Conservation (phyloP, 768 basidiomycete species). For the Rhizopogon salebrosus region DNA sequence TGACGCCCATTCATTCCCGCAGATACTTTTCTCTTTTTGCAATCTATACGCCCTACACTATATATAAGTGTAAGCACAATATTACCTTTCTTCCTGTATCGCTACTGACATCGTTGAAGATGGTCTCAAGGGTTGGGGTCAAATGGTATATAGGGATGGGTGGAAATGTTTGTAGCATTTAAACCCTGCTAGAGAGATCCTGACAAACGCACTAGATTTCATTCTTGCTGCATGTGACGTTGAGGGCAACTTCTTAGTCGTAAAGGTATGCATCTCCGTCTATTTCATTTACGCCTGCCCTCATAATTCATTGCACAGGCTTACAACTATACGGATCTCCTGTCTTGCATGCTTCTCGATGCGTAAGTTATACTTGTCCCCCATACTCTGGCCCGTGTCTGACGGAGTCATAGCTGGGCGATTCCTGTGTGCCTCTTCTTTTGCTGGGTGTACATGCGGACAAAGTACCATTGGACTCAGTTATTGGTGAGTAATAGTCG, state of each 20-base stretch:
- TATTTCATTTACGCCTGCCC: neutral
- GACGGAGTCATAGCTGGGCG: slow-evolving; percentile 57
- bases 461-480: slow-evolving; percentile 81
- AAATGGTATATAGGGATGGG: slow-evolving; percentile 66
- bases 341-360: slow-evolving; percentile 91
- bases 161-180: slow-evolving; percentile 69
- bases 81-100: neutral
- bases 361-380: slow-evolving; percentile 43
- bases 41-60: slow-evolving; percentile 84
- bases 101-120: slow-evolving; percentile 36
- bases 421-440: slow-evolving; percentile 84
- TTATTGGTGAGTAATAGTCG: slow-evolving; percentile 47
- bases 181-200: neutral
- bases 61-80: slow-evolving; percentile 66
- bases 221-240: slow-evolving; percentile 79
- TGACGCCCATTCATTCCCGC: neutral
- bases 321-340: slow-evolving; percentile 79
- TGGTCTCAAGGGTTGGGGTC: slow-evolving; percentile 80
- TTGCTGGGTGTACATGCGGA: slow-evolving; percentile 78
- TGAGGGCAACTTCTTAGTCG: slow-evolving; percentile 83
- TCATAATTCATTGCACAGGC: slow-evolving; percentile 37
- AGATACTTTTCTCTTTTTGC: slow-evolving; percentile 78
- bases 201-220: slow-evolving; percentile 45
- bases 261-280: slow-evolving; percentile 43
- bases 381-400: neutral